Percentiles rank a stretch among this genome's conserved stretches.
Conservation (phyloP, 805 yeast species). For the Alloascoidea africana region DNA sequence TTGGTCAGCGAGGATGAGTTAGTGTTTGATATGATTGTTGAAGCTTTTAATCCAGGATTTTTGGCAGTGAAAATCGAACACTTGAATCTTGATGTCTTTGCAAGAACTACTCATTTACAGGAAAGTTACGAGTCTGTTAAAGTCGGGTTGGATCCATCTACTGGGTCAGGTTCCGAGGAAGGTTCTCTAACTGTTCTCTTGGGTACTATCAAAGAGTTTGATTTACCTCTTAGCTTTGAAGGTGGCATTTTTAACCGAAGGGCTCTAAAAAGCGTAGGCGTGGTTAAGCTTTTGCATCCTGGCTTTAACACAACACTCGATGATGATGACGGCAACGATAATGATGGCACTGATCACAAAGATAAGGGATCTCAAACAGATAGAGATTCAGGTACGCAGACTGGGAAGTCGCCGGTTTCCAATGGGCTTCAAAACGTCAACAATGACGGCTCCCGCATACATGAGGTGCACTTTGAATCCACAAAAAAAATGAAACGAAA, state of each 20-base stretch:
- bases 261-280: constrained; percentile 43
- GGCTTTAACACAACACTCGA: constrained; percentile 27
- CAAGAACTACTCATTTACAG: constrained; percentile 36
- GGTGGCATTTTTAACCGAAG: constrained; percentile 67
- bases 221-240: constrained; percentile 55
- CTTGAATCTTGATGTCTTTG: constrained; percentile 76
- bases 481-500: neutral
- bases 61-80: constrained; percentile 46
- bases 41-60: constrained; percentile 82
- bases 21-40: constrained; percentile 61
- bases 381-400: neutral
- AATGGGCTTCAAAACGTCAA: constrained; percentile 1
- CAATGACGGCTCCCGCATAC: neutral
- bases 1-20: constrained; percentile 75
- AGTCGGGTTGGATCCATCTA: no score
- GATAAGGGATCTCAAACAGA: neutral
- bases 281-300: constrained; percentile 59
- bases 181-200: constrained; percentile 43
- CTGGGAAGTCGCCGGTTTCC: neutral
- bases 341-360: constrained; percentile 5
- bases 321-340: constrained; percentile 9
- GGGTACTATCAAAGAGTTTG: constrained; percentile 54
- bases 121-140: neutral
- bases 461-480: neutral
- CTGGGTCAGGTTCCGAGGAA: neutral